Evolutionary conservation across 2,329 filamentous ascomycete species (phyloP).

Genomic region (Chaetoscypha palmicola): DNA sequence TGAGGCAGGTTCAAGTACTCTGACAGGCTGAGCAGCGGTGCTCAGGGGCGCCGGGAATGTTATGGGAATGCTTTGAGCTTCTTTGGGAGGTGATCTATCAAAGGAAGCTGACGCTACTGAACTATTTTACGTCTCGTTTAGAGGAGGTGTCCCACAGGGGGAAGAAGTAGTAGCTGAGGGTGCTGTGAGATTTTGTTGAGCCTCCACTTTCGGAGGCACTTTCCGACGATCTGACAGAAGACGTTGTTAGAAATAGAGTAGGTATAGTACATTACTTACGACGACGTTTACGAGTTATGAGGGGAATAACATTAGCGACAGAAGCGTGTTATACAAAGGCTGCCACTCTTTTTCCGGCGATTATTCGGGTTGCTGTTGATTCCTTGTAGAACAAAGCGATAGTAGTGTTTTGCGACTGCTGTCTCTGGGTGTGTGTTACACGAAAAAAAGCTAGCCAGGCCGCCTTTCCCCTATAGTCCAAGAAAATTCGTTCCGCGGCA

Average conservation of each 20-base stretch:
- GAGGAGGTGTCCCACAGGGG: background rate
- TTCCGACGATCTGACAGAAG: background rate
- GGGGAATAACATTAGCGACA: background rate
- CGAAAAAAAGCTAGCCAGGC: background rate
- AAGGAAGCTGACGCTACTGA: too few relatives aligned
- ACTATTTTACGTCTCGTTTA: background rate
- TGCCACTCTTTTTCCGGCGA: background rate
- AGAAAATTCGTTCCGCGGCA: background rate
- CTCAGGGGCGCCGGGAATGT: background rate
- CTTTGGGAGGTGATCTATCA: background rate
- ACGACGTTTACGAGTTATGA: background rate
- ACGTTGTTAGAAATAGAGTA: conserved; percentile 1
- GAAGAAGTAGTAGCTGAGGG: background rate
- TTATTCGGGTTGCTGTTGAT: background rate
- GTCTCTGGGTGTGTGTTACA: background rate
- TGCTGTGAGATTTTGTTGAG: background rate
- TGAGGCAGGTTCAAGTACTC: conserved; percentile 2
- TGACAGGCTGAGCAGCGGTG: background rate
- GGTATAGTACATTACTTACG: background rate
- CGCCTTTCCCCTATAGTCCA: background rate
- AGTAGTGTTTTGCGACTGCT: background rate
- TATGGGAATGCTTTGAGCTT: background rate
- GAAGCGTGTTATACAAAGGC: background rate
- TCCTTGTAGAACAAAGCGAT: background rate
- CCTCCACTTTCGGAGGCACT: too few relatives aligned